A percentile compares a stretch with the other conserved stretches of the same genome.
These are phyloP conservation scores for Rugonectria rugulosa DNA, from an alignment of 2,329 filamentous ascomycete genomes.

Conservation along the genomic window DNA sequence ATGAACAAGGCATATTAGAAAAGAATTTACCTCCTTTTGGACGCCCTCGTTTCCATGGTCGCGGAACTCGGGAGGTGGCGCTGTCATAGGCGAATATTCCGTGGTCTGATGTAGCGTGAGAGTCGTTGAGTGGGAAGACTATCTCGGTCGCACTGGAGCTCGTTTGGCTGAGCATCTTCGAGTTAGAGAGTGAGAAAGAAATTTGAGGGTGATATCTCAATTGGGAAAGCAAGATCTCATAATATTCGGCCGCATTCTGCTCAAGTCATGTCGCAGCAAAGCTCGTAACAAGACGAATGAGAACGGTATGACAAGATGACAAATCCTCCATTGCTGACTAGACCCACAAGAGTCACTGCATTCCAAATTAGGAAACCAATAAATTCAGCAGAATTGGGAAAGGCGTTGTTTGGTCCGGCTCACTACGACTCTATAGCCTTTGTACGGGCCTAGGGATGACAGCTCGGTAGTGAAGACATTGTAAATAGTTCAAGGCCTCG, in stretches of 20 bases:
- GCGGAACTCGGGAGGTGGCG: background rate
- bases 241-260: background rate
- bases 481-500: background rate
- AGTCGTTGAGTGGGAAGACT: background rate
- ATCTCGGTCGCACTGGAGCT: background rate
- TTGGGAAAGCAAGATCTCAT: background rate
- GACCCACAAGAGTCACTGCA: background rate
- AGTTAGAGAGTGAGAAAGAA: no score
- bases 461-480: background rate
- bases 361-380: background rate
- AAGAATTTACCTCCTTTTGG: conserved; percentile 2
- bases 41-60: conserved; percentile 5
- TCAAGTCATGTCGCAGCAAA: background rate
- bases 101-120: background rate
- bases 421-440: no score
- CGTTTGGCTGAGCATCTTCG: background rate
- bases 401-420: no score
- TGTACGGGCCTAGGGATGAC: no score
- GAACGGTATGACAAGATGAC: no score
- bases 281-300: no score
- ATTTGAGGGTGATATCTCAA: background rate
- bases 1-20: background rate
- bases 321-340: background rate
- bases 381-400: background rate
- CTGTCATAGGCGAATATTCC: background rate